Percentiles rank a stretch among this genome's conserved stretches.
Conservation (phyloP, 1,284 basidiomycete species). For the Xanthoconium separans region DNA sequence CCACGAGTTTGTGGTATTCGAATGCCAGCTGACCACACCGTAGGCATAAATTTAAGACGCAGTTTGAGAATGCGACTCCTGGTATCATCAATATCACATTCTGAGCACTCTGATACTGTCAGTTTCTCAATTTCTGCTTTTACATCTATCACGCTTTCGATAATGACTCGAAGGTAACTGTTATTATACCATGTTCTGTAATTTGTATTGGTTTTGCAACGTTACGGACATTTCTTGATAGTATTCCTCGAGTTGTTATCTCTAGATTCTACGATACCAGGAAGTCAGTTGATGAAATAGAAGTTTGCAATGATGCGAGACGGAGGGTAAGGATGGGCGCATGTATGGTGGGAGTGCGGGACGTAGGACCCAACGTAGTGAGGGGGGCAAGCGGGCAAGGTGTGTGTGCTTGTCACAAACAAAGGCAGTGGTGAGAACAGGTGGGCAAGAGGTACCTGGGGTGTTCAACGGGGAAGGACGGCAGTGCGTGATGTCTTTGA, state of each 20-base stretch:
- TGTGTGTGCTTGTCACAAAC: no score
- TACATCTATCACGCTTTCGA: neutral
- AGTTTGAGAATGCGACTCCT: neutral
- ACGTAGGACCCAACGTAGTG: no score
- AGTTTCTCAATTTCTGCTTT: neutral
- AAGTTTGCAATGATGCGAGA: no score
- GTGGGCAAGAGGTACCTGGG: no score
- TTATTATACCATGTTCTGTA: neutral
- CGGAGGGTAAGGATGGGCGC: no score
- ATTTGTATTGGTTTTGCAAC: constrained; percentile 10
- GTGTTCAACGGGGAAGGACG: no score
- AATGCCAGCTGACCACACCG: constrained; percentile 2
- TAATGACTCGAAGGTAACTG: constrained; percentile 18
- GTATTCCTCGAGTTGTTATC: neutral
- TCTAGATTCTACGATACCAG: constrained; percentile 10
- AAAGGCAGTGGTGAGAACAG: no score
- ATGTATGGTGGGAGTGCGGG: no score
- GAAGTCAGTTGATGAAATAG: constrained; percentile 9
- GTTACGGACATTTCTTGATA: constrained; percentile 16
- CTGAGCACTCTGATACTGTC: constrained; percentile 6
- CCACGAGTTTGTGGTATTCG: neutral
- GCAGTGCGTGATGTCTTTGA: no score
- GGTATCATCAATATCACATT: constrained; percentile 19
- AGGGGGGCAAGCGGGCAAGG: no score
- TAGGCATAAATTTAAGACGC: constrained; percentile 13